phyloP scores from a whole-genome alignment of 495 filamentous ascomycete species.

The Penicillium salamii region DNA sequence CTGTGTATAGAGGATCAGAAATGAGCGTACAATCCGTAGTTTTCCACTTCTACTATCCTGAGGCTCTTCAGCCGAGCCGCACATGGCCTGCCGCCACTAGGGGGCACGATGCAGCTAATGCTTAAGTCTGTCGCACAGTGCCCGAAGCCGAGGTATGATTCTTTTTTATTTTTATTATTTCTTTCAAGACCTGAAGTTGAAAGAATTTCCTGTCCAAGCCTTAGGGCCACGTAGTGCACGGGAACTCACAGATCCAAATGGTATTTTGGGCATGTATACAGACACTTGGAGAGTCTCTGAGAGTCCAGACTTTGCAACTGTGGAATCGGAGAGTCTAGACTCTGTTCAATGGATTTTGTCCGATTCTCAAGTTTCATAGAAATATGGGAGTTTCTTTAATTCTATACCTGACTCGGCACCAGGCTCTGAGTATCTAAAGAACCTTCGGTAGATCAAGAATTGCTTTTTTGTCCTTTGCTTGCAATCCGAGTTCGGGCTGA shows the following conservation, averaged over 20 bases:
- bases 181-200: not conserved
- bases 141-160: too few species aligned
- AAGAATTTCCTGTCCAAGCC: not conserved
- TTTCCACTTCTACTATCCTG: not conserved
- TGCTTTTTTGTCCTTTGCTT: not conserved
- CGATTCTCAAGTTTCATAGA: not conserved
- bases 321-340: slow-evolving; percentile 6
- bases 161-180: too few species aligned
- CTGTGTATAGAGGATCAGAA: not conserved
- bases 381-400: not conserved
- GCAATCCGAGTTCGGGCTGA: not conserved
- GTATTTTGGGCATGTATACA: slow-evolving; percentile 10
- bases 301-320: not conserved
- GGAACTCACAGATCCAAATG: not conserved
- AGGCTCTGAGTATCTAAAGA: too few species aligned
- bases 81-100: slow-evolving; percentile 13
- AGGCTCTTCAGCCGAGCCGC: slow-evolving; percentile 11
- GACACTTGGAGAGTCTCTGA: not conserved
- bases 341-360: not conserved
- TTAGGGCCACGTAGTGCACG: slow-evolving; percentile 2
- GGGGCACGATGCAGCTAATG: slow-evolving; percentile 18
- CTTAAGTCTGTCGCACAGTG: slow-evolving; percentile 5
- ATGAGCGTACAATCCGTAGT: too few species aligned
- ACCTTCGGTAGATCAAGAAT: not conserved
- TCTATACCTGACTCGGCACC: too few species aligned